Base-by-base conservation (phyloP, 805 yeast genomes). In the Debaryomyces hansenii region DNA sequence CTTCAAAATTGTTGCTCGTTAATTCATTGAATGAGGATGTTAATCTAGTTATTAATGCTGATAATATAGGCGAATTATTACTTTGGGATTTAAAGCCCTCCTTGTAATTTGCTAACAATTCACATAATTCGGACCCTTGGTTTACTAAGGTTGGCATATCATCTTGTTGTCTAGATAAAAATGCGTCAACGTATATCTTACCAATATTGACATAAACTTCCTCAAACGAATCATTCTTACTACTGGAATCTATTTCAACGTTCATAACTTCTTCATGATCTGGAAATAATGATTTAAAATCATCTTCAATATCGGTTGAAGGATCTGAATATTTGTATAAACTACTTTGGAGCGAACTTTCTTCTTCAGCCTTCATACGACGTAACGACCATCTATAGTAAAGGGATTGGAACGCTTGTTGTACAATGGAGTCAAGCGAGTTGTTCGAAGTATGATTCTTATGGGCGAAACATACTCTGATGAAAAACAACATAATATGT, bases 351-450 rank as follows among this genome's bases (percentile, higher is more conserved):
- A 78, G 78, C 2, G 80, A 78, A 14, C 75, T 82, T 35, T 78
- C 79, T 54, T 87, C 84, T 52, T 87, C 89, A 41, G 76, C 71
- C 51, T 83, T 82, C 62, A 85, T 67, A 47, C 85, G 72, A 52
- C 94, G 79, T 45, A 87, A 66, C 0, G 92, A 78, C 97, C 97
- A 92, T 57, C 92, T 74, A 56, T 84, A 84, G 64, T 88, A 88
- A 16, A 90, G 57, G 0, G 82, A 63, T 55, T 83, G 81, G 48
- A 89, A 72, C 0, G 82, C 62, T 42, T 76, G 76, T 28, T 73
- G 69, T 4, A 78, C 60, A 6, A 72, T 58, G 1, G 59, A 54
- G 2, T 61, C 49, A 33, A 65, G 36, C 0, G 47, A 46, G 39
- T 28, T 40, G 18, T 41, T 36, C 10, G 31, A 16, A 14, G 20